A percentile compares a stretch with the other conserved stretches of the same genome.
Conservation (phyloP, 108 stramenopile genomes). For the Chaetoceros muelleri region DNA sequence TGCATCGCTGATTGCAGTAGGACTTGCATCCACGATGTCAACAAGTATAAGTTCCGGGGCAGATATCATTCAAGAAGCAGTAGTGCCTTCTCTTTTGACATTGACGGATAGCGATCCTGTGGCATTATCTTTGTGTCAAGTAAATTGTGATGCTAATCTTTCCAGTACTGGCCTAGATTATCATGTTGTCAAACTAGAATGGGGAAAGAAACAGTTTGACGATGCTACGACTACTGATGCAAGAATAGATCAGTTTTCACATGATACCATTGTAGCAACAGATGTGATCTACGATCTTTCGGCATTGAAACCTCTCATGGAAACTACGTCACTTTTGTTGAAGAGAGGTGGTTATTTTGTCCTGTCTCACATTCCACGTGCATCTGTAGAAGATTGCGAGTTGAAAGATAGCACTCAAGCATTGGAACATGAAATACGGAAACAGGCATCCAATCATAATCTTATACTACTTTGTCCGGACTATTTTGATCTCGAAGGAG, state of each 20-base stretch:
- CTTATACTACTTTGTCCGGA: too few species aligned
- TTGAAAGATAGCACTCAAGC: neutral
- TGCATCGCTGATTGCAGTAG: slow-evolving; percentile 32
- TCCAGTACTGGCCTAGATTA: neutral
- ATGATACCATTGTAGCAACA: slow-evolving; percentile 50
- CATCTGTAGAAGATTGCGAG: slow-evolving; percentile 19
- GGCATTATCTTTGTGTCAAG: slow-evolving; percentile 33
- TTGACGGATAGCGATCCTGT: slow-evolving; percentile 36
- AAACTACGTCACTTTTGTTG: slow-evolving; percentile 19
- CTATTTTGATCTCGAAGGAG: too few species aligned
- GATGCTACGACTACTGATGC: neutral
- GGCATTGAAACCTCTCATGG: slow-evolving; percentile 22
- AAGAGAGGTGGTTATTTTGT: slow-evolving; percentile 25
- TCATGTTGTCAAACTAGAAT: slow-evolving; percentile 16
- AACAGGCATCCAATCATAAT: too few species aligned
- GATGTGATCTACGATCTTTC: slow-evolving; percentile 60
- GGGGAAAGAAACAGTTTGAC: slow-evolving; percentile 19
- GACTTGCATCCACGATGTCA: neutral
- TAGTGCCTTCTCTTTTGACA: slow-evolving; percentile 5
- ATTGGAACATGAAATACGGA: neutral
- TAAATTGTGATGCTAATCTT: slow-evolving; percentile 26
- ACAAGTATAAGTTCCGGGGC: too few species aligned
- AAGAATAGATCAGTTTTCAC: neutral
- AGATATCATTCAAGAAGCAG: too few species aligned
- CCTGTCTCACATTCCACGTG: slow-evolving; percentile 56